Base-by-base conservation (phyloP, 495 filamentous ascomycete species). In the Aspergillus haitiensis region DNA sequence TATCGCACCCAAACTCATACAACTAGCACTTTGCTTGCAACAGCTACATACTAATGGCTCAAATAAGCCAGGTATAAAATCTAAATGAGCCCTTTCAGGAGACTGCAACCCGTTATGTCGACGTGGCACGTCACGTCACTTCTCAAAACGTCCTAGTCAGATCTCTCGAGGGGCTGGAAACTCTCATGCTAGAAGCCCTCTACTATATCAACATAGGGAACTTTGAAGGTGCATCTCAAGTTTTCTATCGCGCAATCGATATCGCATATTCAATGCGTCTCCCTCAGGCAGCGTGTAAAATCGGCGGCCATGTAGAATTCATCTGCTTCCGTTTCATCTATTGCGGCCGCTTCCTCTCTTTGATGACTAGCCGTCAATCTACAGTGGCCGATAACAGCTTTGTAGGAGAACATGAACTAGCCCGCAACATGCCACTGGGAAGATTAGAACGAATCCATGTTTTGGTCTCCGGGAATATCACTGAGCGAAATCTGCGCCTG, bases 141-240 rank as follows among this genome's bases (percentile, higher is more conserved):
- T 79, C 75, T 15, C 77, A 83, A 40, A 81, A 85, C 48, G 75
- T 76, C 44, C 63, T 84, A 0, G 62, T 84, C 2, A 69, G 67
- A n/a, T 79, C 75, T 1, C 55, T 82, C 0, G 78, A 82, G 16
- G 80, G 78, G 1, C 60, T 84, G n/a, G 77, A 82, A 58, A 80
- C 74, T 55, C 56, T 80, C 16, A 58, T 77, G 18, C 61, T 84
- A 5, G 70, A 74, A 61, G 66, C 65, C 5, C 76, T 78, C 36
- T 75, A 75, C 47, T 70, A 78, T 54, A 61, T 72, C 16, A 76
- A 80, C 18, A 67, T 70, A 9, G 81, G 81, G 4, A 70, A 75
- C 32, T 64, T 76, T 42, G 73, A 74, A 9, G 60, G 65, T 49
- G 73, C 79, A 7, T 84, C 80, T 79, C 64, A 74, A 5, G 59